phyloP scores from a whole-genome alignment of 2,329 filamentous ascomycete genomes.

The Calonectria montana region DNA sequence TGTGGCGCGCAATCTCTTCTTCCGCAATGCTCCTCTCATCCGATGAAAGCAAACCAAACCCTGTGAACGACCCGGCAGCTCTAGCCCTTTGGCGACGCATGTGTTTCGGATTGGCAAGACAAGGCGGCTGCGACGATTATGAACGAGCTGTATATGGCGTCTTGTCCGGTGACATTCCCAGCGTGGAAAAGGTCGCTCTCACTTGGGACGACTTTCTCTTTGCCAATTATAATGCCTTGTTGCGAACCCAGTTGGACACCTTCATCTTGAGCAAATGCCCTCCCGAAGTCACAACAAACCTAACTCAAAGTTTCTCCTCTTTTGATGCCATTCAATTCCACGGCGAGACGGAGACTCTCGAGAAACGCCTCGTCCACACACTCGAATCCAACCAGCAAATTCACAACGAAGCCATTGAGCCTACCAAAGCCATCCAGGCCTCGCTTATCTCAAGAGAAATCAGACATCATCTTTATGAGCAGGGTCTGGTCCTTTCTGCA shows the following conservation, averaged over 20 bases:
- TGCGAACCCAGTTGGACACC: constrained; percentile 82
- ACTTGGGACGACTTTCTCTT: constrained; percentile 91
- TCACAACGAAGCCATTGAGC: constrained; percentile 68
- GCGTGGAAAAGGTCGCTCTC: constrained; percentile 80
- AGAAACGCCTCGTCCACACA: constrained; percentile 68
- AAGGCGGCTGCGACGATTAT: constrained; percentile 77
- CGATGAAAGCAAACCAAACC: constrained; percentile 55
- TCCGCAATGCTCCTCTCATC: constrained; percentile 74
- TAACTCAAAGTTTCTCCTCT: constrained; percentile 69
- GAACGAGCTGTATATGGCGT: constrained; percentile 92
- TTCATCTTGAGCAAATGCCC: constrained; percentile 71
- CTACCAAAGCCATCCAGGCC: constrained; percentile 81
- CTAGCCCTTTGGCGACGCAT: constrained; percentile 80
- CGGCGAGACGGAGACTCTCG: constrained; percentile 64
- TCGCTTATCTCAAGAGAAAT: constrained; percentile 76
- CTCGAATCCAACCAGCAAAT: constrained; percentile 69
- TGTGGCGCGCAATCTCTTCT: constrained; percentile 88
- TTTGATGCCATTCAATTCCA: constrained; percentile 75
- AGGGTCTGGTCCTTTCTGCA: constrained; percentile 58
- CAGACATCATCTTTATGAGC: constrained; percentile 67
- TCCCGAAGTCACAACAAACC: constrained; percentile 62
- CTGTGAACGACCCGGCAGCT: constrained; percentile 54
- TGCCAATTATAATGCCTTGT: constrained; percentile 85
- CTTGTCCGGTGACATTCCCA: constrained; percentile 84
- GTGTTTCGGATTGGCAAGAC: constrained; percentile 78